Conservation (phyloP, 2,329 filamentous ascomycete species). For the Sclerotinia sclerotiorum region DNA sequence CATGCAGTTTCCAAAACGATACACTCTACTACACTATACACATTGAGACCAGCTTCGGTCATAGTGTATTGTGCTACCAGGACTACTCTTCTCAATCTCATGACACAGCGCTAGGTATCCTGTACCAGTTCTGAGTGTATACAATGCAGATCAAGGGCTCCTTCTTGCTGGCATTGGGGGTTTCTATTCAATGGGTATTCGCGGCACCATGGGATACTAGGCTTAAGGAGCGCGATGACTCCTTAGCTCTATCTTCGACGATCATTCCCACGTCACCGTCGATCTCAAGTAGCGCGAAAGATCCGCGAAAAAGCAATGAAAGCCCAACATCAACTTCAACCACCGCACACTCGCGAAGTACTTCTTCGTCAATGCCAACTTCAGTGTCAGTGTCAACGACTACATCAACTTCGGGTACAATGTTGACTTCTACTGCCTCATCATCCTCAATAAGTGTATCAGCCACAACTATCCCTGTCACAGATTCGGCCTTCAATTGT, state of each 20-base stretch:
- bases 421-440: conserved; percentile 1
- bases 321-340: background rate
- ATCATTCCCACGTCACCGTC: conserved; percentile 24
- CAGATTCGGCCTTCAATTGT: conserved; percentile 16
- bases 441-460: background rate
- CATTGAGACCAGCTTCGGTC: conserved; percentile 3
- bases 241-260: conserved; percentile 33
- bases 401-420: conserved; percentile 8
- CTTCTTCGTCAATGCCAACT: conserved; percentile 1
- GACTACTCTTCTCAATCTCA: background rate
- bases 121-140: conserved; percentile 24
- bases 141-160: conserved; percentile 30
- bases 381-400: conserved; percentile 7
- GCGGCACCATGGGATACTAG: conserved; percentile 30
- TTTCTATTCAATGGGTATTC: conserved; percentile 32
- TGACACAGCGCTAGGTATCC: background rate
- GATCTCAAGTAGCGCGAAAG: conserved; percentile 12
- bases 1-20: conserved; percentile 1
- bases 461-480: conserved; percentile 3
- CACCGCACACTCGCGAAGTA: conserved; percentile 2
- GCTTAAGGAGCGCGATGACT: conserved; percentile 33
- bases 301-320: conserved; percentile 3
- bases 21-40: background rate
- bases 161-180: conserved; percentile 31
- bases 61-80: conserved; percentile 3